Base-by-base conservation (phyloP, 225 moss, liverwort and hornwort genomes). In the Marchantia paleacea region DNA sequence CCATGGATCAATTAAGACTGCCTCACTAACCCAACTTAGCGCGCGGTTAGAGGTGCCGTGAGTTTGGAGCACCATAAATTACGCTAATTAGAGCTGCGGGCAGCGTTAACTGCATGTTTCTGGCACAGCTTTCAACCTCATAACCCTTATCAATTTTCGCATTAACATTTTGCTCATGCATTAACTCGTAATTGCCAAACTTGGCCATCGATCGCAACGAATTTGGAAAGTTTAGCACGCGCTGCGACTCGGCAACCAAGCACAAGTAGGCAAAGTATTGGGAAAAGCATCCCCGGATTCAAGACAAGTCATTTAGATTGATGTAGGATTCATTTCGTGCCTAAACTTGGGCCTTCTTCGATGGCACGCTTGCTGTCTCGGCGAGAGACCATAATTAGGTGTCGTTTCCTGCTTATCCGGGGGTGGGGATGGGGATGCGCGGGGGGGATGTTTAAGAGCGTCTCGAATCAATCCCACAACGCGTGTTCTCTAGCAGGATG, bases 21-120 rank as follows among this genome's bases (percentile, higher is more conserved):
- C 16, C 69, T 70, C 39, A 39, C 39, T 39, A 70, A 39, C 69
- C 31, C 47, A 70, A 48, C 69, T 70, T 48, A 39, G 69, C 7
- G 39, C 19, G 39, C 47, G 47, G 69, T 70, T 70, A 70, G 69
- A 70, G 69, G 15, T 70, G 69, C 69, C 39, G 69, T 70, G 69
- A 70, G 69, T 70, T 70, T 70, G 69, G 69, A 39, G 47, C 69
- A 25, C 47, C 25, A 70, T 70, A 39, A 70, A 47, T 70, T 70
- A 18, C 15, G 20, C 18, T 70, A 70, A 39, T 70, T 66, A 66
- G 25, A 66, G 12, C 66, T 26, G 26, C 11, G 29, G 29, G 66
- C 66, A 66, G 26, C 25, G 66, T 28, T 66, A 66, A 66, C 10
- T 66, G 66, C 66, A 66, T 66, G 66, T 66, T 70, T 29, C 39